Base-by-base conservation (phyloP, 352 stramenopile genomes). In the Stramenopiles sp. region DNA sequence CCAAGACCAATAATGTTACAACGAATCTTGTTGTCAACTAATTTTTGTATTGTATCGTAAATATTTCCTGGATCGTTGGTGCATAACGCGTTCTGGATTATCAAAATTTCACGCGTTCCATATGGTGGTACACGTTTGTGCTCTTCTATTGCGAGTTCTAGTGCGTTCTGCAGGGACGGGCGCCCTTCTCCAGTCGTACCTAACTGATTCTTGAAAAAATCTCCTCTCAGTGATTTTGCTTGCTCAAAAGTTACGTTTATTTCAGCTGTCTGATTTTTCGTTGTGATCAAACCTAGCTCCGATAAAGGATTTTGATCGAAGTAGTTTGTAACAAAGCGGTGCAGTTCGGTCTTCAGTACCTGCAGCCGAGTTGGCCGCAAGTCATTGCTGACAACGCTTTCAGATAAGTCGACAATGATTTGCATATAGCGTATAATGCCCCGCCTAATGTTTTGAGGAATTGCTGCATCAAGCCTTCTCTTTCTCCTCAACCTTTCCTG, bases 41-140 rank as follows among this genome's bases (percentile, higher is more conserved):
- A 87, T 76, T 90, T 86, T 1, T 93, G 89, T 25, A 99, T 89
- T 25, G 91, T 95, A 80, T 92, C 86, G 86, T 98, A 92, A 75
- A 98, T 95, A 86, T 98, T 91, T 44, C 94, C 94, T 0, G 95
- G 95, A 86, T 99, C 96, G 67, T 93, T 96, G 0, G 95, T 98
- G 33, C 93, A 92, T 7, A 99, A 87, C 82, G 92, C 96, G 39
- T 92, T 93, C 81, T 95, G 97, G 31, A 99, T 81, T 30, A 98
- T 90, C 1, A 99, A 85, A 76, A 98, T 88, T 87, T 96, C 91
- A 33, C 89, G 81, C 82, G 83, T 89, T 76, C 90, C 91, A 84
- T 95, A 92, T 80, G 90, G 83, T 31, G 90, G 91, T 44, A 93
- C 92, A 33, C 94, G 95, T 82, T 96, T 95, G 78, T 98, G 88